A percentile compares a stretch with the other conserved stretches of the same genome.
These are phyloP conservation scores for Penicillium brevicompactum DNA, from an alignment of 2,329 filamentous ascomycete genomes.

Conservation along the genomic window DNA sequence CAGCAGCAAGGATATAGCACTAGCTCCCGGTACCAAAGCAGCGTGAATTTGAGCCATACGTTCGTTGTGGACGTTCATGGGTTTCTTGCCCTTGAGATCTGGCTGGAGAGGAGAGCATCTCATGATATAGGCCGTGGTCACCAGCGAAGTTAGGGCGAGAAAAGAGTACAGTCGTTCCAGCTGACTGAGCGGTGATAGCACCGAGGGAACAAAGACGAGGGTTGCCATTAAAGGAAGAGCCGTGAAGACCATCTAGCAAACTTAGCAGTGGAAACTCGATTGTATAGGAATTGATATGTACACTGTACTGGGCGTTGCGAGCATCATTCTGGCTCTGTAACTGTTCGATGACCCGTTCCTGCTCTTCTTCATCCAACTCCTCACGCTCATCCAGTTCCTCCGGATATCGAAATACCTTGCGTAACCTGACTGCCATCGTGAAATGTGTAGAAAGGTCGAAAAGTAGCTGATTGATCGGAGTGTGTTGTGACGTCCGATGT, in stretches of 20 bases:
- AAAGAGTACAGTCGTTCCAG: slow-evolving; percentile 32
- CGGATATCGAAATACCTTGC: slow-evolving; percentile 77
- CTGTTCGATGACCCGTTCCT: slow-evolving; percentile 43
- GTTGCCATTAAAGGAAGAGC: slow-evolving; percentile 37
- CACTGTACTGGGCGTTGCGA: slow-evolving; percentile 44
- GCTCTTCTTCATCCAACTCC: slow-evolving; percentile 72
- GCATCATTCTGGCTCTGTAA: slow-evolving; percentile 40
- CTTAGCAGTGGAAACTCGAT: background rate
- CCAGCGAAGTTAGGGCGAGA: slow-evolving; percentile 38
- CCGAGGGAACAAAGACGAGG: slow-evolving; percentile 33
- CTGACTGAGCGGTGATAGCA: slow-evolving; percentile 27
- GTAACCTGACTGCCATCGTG: slow-evolving; percentile 62
- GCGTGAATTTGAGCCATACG: slow-evolving; percentile 21
- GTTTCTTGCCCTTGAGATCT: slow-evolving; percentile 34
- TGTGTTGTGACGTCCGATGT: slow-evolving; percentile 7
- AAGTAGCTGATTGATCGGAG: background rate
- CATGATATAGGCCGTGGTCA: slow-evolving; percentile 43
- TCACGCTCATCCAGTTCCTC: slow-evolving; percentile 60
- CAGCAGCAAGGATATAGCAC: slow-evolving; percentile 33
- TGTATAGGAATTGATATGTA: slow-evolving; percentile 23
- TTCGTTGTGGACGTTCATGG: slow-evolving; percentile 22
- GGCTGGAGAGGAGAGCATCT: slow-evolving; percentile 30
- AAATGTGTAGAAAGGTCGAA: background rate
- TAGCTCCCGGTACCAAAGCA: slow-evolving; percentile 31
- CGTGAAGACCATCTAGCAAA: slow-evolving; percentile 37